These are phyloP conservation scores for Lactarius deliciosus DNA, from an alignment of 768 basidiomycete genomes.

Conservation along the genomic window DNA sequence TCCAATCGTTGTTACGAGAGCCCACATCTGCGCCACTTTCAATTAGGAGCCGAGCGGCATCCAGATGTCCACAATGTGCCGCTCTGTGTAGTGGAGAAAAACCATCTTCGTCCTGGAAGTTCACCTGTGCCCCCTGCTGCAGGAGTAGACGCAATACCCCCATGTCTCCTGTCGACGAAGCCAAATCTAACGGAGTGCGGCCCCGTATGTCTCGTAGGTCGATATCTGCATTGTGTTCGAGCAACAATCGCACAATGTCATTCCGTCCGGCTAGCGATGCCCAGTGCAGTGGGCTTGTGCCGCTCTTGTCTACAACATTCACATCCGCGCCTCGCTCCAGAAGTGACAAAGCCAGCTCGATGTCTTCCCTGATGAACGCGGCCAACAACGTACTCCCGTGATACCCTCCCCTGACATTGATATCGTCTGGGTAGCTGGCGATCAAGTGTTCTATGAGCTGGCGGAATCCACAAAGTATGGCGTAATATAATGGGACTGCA, in stretches of 20 bases:
- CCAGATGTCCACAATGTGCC: too few species aligned
- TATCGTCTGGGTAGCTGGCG: background rate
- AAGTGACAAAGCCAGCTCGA: background rate
- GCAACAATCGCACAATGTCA: background rate
- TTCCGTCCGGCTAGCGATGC: background rate
- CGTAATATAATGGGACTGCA: too few species aligned
- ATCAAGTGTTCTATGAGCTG: conserved; percentile 1
- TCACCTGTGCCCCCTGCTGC: too few species aligned
- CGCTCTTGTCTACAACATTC: background rate
- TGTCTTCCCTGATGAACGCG: background rate
- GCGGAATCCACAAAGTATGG: too few species aligned
- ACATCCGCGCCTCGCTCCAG: conserved; percentile 4
- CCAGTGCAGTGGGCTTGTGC: background rate
- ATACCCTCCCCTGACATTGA: background rate
- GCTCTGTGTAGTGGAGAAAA: too few species aligned
- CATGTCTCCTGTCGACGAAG: background rate
- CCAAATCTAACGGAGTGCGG: background rate
- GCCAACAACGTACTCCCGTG: background rate
- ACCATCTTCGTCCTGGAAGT: too few species aligned
- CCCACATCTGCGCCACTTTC: background rate
- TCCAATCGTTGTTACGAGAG: too few species aligned
- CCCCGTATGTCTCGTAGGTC: background rate
- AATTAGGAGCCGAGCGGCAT: background rate
- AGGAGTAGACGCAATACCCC: too few species aligned
- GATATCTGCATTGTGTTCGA: conserved; percentile 5